Conservation (phyloP, 1,139 yeast genomes). For the Arxiozyma bovina region DNA sequence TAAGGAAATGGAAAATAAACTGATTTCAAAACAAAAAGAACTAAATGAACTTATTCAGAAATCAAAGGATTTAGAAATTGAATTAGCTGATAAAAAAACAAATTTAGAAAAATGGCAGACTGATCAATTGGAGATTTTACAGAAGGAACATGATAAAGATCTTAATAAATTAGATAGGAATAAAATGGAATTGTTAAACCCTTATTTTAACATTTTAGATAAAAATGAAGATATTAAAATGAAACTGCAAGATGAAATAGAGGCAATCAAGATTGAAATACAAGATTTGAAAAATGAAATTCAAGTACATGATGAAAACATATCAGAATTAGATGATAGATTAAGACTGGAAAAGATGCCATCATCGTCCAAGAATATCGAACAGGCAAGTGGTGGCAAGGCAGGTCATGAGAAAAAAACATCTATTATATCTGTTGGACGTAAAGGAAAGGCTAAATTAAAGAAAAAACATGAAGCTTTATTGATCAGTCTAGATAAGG, state of each 20-base stretch:
- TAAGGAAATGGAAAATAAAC: conserved; percentile 2
- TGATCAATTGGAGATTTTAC: not conserved
- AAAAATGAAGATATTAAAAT: not conserved
- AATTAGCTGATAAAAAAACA: not conserved
- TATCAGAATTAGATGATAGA: conserved; percentile 2
- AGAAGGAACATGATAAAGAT: conserved; percentile 1
- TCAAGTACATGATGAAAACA: conserved; percentile 2
- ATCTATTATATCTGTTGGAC: conserved; percentile 2
- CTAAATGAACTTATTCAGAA: not conserved
- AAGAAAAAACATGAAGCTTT: not conserved
- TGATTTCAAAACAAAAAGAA: not conserved
- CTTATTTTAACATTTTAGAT: conserved; percentile 2
- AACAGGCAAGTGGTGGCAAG: not conserved
- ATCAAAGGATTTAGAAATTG: not conserved
- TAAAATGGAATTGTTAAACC: conserved; percentile 2
- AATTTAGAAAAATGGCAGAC: not conserved
- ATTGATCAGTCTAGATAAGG: not conserved
- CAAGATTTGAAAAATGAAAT: conserved; percentile 2
- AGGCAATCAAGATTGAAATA: conserved; percentile 1
- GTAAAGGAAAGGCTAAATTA: not conserved
- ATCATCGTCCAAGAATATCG: not conserved
- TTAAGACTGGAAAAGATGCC: conserved; percentile 2
- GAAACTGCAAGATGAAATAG: conserved; percentile 1
- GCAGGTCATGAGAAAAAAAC: not conserved
- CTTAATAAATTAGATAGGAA: conserved; percentile 1